phyloP scores from a whole-genome alignment of 1,284 basidiomycete species.

The Phenoliferia sp. region DNA sequence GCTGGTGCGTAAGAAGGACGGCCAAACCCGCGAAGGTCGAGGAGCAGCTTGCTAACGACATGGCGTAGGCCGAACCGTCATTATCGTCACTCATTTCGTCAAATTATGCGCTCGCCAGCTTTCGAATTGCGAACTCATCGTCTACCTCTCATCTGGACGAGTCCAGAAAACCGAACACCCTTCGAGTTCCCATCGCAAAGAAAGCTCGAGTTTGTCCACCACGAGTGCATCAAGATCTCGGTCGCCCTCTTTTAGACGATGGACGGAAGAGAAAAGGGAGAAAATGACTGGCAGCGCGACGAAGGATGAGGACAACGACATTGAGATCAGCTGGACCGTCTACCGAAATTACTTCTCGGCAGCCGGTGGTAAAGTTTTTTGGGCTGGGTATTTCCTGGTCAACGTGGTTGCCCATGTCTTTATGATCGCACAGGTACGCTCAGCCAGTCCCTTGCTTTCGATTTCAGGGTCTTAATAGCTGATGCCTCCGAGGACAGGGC shows the following conservation, averaged over 20 bases:
- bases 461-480: no score
- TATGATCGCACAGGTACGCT: conserved; percentile 26
- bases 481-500: conserved; percentile 7
- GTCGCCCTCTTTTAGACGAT: conserved; percentile 14
- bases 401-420: conserved; percentile 28
- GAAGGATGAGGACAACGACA: conserved; percentile 45
- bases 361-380: conserved; percentile 51
- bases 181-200: conserved; percentile 49
- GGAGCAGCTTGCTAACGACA: no score
- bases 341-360: conserved; percentile 68
- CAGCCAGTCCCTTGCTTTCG: no score
- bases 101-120: conserved; percentile 67
- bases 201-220: conserved; percentile 34
- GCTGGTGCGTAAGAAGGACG: no score
- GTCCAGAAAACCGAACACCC: conserved; percentile 59
- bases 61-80: conserved; percentile 77
- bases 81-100: conserved; percentile 85
- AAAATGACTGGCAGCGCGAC: conserved; percentile 13
- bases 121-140: conserved; percentile 49
- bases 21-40: no score
- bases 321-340: conserved; percentile 74
- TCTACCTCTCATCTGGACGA: conserved; percentile 72
- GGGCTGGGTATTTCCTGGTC: conserved; percentile 60
- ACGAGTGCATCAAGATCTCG: conserved; percentile 42
- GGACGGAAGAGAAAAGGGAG: conserved; percentile 34